Percentiles rank a stretch among this genome's conserved stretches.
phyloP scores from a whole-genome alignment of 148 eudicot species.

The Persicaria maculosa region DNA sequence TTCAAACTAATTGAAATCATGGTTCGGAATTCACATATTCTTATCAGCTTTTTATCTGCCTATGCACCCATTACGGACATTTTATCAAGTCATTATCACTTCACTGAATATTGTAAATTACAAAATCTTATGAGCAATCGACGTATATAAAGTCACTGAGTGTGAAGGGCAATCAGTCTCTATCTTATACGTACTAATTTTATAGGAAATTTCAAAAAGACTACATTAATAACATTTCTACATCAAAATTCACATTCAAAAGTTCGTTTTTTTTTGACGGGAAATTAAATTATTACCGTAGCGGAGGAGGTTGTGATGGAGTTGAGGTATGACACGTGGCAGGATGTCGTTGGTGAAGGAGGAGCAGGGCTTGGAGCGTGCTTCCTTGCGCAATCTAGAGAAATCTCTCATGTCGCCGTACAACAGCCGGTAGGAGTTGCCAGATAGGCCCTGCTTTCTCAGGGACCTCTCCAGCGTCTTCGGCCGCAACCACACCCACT shows the following conservation, averaged over 20 bases:
- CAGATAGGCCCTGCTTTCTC: conserved; percentile 13
- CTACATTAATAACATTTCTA: neutral
- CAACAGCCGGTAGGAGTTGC: conserved; percentile 14
- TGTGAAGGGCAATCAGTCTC: too few species aligned
- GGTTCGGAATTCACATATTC: too few species aligned
- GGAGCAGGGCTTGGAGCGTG: neutral
- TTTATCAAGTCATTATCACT: too few species aligned
- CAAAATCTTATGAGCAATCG: too few species aligned
- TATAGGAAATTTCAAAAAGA: too few species aligned
- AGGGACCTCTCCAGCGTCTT: conserved; percentile 13
- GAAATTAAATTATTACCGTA: neutral
- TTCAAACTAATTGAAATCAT: too few species aligned
- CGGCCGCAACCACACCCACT: neutral
- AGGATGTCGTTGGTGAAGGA: conserved; percentile 4
- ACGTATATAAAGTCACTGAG: too few species aligned
- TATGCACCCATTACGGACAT: too few species aligned
- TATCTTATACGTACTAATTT: too few species aligned
- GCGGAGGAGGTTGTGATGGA: neutral
- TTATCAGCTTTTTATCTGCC: too few species aligned
- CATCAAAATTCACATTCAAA: neutral
- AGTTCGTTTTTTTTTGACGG: neutral
- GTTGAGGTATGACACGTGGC: conserved; percentile 6
- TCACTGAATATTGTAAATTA: too few species aligned
- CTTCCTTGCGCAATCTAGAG: conserved; percentile 7
- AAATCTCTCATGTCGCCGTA: conserved; percentile 14